A percentile compares a stretch with the other conserved stretches of the same genome.
Evolutionary conservation across 805 yeast species (phyloP).

Genomic region (Kodamaea lidongshanica): DNA sequence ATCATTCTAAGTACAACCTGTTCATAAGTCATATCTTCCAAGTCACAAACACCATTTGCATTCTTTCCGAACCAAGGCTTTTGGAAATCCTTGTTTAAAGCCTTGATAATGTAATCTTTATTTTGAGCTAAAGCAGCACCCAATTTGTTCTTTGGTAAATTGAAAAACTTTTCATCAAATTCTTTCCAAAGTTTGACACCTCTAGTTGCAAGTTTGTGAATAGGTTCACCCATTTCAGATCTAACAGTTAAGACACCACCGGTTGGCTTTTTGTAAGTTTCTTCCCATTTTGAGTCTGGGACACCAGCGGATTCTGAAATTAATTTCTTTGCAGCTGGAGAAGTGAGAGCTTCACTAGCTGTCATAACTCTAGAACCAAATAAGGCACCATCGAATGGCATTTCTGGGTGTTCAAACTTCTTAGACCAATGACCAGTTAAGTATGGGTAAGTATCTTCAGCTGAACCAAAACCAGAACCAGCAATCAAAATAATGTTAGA

Average conservation of each 20-base stretch:
- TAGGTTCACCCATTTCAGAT: slow-evolving; percentile 99
- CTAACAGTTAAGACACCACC: slow-evolving; percentile 96
- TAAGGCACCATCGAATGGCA: slow-evolving; percentile 98
- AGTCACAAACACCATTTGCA: slow-evolving; percentile 74
- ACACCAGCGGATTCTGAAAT: slow-evolving; percentile 91
- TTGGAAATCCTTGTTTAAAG: slow-evolving; percentile 90
- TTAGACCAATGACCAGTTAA: slow-evolving; percentile 96
- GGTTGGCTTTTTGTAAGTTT: slow-evolving; percentile 87
- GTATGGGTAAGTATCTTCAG: slow-evolving; percentile 95
- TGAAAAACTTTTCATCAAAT: slow-evolving; percentile 88
- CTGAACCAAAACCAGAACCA: slow-evolving; percentile 98
- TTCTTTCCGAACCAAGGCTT: slow-evolving; percentile 95
- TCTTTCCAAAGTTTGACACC: slow-evolving; percentile 98
- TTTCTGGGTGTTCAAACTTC: slow-evolving; percentile 82
- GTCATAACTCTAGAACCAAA: slow-evolving; percentile 97
- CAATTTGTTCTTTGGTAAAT: slow-evolving; percentile 82
- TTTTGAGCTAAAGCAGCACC: slow-evolving; percentile 74
- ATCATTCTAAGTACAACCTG: slow-evolving; percentile 84
- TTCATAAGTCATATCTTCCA: slow-evolving; percentile 92
- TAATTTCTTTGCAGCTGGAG: slow-evolving; percentile 88
- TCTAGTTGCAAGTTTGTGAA: slow-evolving; percentile 96
- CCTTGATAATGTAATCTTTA: slow-evolving; percentile 78
- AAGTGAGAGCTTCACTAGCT: slow-evolving; percentile 92
- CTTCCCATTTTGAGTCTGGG: slow-evolving; percentile 84
- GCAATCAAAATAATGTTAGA: slow-evolving; percentile 86